Evolutionary conservation across 2,329 filamentous ascomycete genomes (phyloP).

Genomic region (Colletotrichum kahawae): DNA sequence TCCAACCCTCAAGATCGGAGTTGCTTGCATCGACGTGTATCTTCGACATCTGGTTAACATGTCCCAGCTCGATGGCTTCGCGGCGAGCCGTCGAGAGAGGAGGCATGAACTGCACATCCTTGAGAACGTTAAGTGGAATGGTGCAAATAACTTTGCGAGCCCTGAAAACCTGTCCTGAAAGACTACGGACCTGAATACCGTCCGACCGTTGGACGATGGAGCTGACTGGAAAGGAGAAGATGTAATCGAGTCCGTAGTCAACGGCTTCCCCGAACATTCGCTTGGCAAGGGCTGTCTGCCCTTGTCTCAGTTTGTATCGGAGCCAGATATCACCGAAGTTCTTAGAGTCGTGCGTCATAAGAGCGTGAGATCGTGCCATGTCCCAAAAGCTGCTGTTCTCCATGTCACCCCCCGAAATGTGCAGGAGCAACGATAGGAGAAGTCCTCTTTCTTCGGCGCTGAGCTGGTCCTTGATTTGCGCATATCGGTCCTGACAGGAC

Average conservation of each 20-base stretch:
- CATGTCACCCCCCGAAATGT: conserved; percentile 29
- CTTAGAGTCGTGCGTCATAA: conserved; percentile 24
- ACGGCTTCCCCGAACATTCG: conserved; percentile 31
- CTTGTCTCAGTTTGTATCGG: conserved; percentile 32
- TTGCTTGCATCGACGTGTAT: conserved; percentile 24
- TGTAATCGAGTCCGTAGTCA: conserved; percentile 27
- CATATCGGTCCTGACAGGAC: conserved; percentile 32
- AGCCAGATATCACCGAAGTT: conserved; percentile 28
- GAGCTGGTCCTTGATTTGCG: conserved; percentile 32
- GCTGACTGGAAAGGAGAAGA: conserved; percentile 28
- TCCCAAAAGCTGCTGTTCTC: conserved; percentile 28
- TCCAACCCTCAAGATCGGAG: conserved; percentile 2
- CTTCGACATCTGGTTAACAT: conserved; percentile 25
- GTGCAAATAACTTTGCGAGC: conserved; percentile 29
- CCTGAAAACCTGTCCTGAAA: conserved; percentile 8
- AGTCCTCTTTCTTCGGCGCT: conserved; percentile 30
- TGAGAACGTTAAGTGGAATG: conserved; percentile 26
- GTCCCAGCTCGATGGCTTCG: conserved; percentile 21
- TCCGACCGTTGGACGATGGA: conserved; percentile 20
- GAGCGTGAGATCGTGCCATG: conserved; percentile 25
- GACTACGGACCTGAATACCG: neutral
- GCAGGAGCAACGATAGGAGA: conserved; percentile 28
- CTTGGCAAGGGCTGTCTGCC: conserved; percentile 31
- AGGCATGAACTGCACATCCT: conserved; percentile 22
- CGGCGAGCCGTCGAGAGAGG: conserved; percentile 23